A percentile compares a stretch with the other conserved stretches of the same genome.
phyloP scores from a whole-genome alignment of 345 rosid genomes.

The Arabidopsis arenosa region DNA sequence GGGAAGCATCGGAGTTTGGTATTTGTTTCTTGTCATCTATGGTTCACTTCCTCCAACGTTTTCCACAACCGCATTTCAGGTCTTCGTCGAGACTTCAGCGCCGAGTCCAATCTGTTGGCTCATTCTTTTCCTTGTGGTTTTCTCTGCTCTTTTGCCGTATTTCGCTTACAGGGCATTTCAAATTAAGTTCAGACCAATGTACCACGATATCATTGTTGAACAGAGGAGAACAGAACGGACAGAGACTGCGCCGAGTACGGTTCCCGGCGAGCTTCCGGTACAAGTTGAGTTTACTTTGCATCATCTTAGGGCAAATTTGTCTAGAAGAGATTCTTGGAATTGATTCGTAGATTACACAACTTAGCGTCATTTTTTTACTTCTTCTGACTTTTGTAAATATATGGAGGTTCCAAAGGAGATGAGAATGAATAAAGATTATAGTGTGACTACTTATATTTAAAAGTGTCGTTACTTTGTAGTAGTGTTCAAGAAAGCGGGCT shows the following conservation, averaged over 20 bases:
- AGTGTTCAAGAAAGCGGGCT: no score
- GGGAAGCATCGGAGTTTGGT: conserved; percentile 94
- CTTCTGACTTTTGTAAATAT: conserved; percentile 14
- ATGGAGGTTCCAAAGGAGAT: neutral
- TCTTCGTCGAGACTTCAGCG: conserved; percentile 73
- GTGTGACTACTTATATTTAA: neutral
- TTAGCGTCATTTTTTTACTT: neutral
- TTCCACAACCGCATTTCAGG: conserved; percentile 81
- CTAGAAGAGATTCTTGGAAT: conserved; percentile 47
- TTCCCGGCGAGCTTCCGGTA: conserved; percentile 49
- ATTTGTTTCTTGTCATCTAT: conserved; percentile 67
- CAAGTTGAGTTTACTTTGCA: conserved; percentile 53
- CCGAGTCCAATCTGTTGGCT: conserved; percentile 75
- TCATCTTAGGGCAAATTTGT: conserved; percentile 47
- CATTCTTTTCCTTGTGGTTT: conserved; percentile 60
- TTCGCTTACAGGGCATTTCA: conserved; percentile 78
- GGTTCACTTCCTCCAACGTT: conserved; percentile 66
- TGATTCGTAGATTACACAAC: conserved; percentile 10
- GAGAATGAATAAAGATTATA: neutral
- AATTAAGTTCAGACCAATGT: conserved; percentile 72
- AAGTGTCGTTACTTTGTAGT: neutral
- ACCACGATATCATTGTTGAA: conserved; percentile 65
- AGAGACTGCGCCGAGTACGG: conserved; percentile 27
- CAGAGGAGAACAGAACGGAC: conserved; percentile 40
- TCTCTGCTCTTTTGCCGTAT: conserved; percentile 75